Conservation (phyloP, 1,284 basidiomycete species). For the Hypsizygus ulmarius region DNA sequence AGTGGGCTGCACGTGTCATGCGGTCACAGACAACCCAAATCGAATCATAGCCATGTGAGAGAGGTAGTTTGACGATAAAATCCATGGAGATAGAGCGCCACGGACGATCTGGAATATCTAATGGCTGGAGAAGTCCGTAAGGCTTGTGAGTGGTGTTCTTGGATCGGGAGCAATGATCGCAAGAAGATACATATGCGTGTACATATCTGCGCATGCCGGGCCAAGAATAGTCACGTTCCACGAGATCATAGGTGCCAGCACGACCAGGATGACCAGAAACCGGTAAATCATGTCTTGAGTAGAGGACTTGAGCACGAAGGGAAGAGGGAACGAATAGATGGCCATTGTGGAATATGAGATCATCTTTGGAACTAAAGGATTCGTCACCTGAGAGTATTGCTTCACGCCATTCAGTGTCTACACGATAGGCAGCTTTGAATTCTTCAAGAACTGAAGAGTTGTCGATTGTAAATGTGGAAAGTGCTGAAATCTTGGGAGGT, state of each 20-base stretch:
- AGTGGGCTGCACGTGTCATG: constrained; percentile 33
- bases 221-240: constrained; percentile 32
- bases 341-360: constrained; percentile 3
- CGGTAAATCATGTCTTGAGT: constrained; percentile 25
- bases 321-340: constrained; percentile 34
- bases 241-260: constrained; percentile 17
- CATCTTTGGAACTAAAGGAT: constrained; percentile 26
- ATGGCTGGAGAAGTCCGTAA: constrained; percentile 33
- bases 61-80: constrained; percentile 38
- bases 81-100: constrained; percentile 28
- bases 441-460: too few relatives aligned
- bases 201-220: constrained; percentile 28
- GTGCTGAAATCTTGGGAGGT: background rate
- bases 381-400: constrained; percentile 24
- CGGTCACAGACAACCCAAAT: constrained; percentile 38
- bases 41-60: constrained; percentile 31
- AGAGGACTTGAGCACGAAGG: constrained; percentile 27
- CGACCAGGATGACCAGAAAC: constrained; percentile 30
- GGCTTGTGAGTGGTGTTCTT: constrained; percentile 31
- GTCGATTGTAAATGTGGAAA: too few relatives aligned
- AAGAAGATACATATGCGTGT: constrained; percentile 29
- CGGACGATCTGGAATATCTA: constrained; percentile 32
- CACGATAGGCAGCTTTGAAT: constrained; percentile 19
- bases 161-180: constrained; percentile 29
- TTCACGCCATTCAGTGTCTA: constrained; percentile 30